Evolutionary conservation across 1,284 basidiomycete species (phyloP).

Genomic region (Calocybe gambosa): DNA sequence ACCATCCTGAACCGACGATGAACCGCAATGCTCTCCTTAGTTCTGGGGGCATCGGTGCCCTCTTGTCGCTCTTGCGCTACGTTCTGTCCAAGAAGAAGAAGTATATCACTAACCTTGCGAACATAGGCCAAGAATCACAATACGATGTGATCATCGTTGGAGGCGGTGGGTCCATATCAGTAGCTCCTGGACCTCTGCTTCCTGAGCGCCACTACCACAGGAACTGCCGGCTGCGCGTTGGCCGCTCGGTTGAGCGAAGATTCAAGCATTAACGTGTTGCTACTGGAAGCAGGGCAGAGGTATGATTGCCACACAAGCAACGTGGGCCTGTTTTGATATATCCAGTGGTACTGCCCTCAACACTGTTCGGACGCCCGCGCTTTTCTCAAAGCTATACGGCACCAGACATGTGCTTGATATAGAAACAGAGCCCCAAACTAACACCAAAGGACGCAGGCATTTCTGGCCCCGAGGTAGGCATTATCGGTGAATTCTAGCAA

Average conservation of each 20-base stretch:
- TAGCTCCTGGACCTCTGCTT: not conserved
- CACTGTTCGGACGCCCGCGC: slow-evolving; percentile 29
- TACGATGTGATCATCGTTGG: slow-evolving; percentile 61
- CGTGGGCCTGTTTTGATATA: not conserved
- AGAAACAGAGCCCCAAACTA: slow-evolving; percentile 43
- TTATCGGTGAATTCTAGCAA: not conserved
- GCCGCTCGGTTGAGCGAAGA: slow-evolving; percentile 62
- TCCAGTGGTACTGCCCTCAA: slow-evolving; percentile 27
- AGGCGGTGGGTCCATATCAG: slow-evolving; percentile 39
- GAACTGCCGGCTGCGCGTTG: slow-evolving; percentile 64
- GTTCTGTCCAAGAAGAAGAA: slow-evolving; percentile 10
- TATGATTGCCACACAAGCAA: slow-evolving; percentile 19
- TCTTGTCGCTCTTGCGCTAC: slow-evolving; percentile 14
- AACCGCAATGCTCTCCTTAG: no score
- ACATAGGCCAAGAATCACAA: slow-evolving; percentile 19
- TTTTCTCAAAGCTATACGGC: slow-evolving; percentile 30
- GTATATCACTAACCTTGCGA: slow-evolving; percentile 19
- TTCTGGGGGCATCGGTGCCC: slow-evolving; percentile 14
- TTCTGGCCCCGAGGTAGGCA: slow-evolving; percentile 54
- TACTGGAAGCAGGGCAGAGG: slow-evolving; percentile 66
- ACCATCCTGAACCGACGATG: no score
- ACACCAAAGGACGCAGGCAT: slow-evolving; percentile 35
- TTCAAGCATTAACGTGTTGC: slow-evolving; percentile 45
- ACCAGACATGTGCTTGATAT: slow-evolving; percentile 39
- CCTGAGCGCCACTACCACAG: slow-evolving; percentile 24